Evolutionary conservation across 805 yeast genomes (phyloP), one percentile per base, ranked within the genome.

Genomic region (Spencermartinsiella europaea): DNA sequence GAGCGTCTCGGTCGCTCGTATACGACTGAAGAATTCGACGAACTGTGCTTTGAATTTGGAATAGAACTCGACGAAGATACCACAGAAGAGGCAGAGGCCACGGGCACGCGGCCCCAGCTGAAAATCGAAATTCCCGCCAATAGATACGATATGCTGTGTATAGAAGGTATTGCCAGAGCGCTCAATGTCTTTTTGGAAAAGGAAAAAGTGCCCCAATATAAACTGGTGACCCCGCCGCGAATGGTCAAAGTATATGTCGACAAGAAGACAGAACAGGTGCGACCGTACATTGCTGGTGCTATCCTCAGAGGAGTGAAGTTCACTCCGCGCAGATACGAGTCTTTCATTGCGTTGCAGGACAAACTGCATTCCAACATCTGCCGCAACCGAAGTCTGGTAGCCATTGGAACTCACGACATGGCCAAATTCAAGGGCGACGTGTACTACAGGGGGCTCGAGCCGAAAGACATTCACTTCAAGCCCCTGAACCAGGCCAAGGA

Each of bases 111-210:
- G 67, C 97, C 99, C n/a, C 95, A 91, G 69, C 76, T 87, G 60
- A 93, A 93, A 71, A 88, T 93, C 61, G 99, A 93, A 68, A 82
- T 95, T 54, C 97, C 96, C 48, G 99, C 99, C 52, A 93, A 93
- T 72, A 85, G 99, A 33, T 95, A 93, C 64, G 99, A 93, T 67
- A 81, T 93, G 90, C 80, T 93, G 55, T 95, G 99, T 74, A 85
- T 89, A 58, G 99, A 93, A 70, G 99, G 99, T 63, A 89, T 93
- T 67, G 89, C 97, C 1, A 95, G 88, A 63, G 91, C 98, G 1
- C 73, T 93, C 63, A 89, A 89, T 61, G 95, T 90, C 65, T 93
- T 86, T 63, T 74, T 91, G 59, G 95, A 95, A 33, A 79, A 77
- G 50, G 51, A 46, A 16, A 63, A 69, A 40, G 72, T 84, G 37